Percentiles rank a stretch among this genome's conserved stretches.
Evolutionary conservation across 257 asterid species (phyloP).

Genomic region (Solanum corneliomulleri): DNA sequence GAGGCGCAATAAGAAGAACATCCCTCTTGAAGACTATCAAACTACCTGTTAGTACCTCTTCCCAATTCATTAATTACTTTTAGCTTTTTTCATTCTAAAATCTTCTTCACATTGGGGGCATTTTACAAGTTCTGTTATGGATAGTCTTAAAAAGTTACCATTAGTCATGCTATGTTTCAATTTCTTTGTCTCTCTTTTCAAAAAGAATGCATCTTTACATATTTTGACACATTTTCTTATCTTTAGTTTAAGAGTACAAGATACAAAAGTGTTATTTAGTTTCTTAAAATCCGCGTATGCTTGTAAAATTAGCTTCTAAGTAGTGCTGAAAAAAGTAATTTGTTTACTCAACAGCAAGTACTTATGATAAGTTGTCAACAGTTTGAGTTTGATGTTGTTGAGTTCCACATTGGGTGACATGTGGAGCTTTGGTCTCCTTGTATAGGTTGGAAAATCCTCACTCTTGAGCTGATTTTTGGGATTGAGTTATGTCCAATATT

Average conservation of each 20-base stretch:
- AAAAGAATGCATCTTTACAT: neutral
- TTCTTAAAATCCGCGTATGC: neutral
- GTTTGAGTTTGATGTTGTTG: neutral
- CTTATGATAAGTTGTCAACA: neutral
- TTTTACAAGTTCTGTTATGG: neutral
- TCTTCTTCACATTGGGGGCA: neutral
- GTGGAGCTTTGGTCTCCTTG: neutral
- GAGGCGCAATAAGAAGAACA: conserved; percentile 64
- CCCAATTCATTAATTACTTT: neutral
- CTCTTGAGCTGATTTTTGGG: neutral
- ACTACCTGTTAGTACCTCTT: conserved; percentile 32
- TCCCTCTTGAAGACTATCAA: conserved; percentile 69
- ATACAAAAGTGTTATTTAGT: neutral
- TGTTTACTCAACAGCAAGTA: neutral
- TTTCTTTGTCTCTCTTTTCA: neutral
- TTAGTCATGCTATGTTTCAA: neutral
- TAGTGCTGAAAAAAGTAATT: neutral
- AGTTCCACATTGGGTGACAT: neutral
- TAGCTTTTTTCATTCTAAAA: neutral
- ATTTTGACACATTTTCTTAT: neutral
- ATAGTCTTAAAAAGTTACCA: neutral
- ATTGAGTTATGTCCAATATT: neutral
- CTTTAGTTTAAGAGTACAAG: neutral
- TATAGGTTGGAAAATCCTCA: neutral
- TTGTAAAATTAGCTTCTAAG: neutral